phyloP scores from a whole-genome alignment of 768 basidiomycete species.

The Rhizopogon vulgaris region DNA sequence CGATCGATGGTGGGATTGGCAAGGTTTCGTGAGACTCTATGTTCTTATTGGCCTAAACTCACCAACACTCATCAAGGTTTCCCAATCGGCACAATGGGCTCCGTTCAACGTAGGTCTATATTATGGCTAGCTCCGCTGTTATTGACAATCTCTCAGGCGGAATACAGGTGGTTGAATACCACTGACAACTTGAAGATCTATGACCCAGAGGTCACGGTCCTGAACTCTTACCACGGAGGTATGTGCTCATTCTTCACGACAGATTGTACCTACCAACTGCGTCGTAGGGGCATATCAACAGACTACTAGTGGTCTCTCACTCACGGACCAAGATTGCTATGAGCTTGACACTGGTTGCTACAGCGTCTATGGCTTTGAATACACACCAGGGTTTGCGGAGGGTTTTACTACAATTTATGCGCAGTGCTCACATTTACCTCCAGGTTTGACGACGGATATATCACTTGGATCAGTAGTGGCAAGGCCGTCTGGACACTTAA shows the following conservation, averaged over 20 bases:
- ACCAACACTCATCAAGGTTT: conserved; percentile 31
- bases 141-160: conserved; percentile 25
- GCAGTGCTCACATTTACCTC: not conserved
- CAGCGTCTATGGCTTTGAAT: conserved; percentile 51
- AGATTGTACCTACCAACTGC: conserved; percentile 2
- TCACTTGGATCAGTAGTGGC: conserved; percentile 62
- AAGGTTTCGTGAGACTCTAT: conserved; percentile 24
- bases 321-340: conserved; percentile 41
- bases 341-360: conserved; percentile 33
- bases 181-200: conserved; percentile 29
- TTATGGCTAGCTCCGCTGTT: not conserved
- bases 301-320: conserved; percentile 30
- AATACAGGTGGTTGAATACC: conserved; percentile 36
- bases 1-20: conserved; percentile 21
- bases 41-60: conserved; percentile 1
- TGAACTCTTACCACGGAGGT: conserved; percentile 42
- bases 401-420: no score
- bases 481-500: conserved; percentile 53
- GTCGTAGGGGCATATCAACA: conserved; percentile 31
- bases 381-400: conserved; percentile 30
- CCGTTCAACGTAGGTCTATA: conserved; percentile 23
- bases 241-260: conserved; percentile 21
- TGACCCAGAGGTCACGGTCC: conserved; percentile 29
- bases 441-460: conserved; percentile 50
- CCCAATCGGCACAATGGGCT: conserved; percentile 47